Conservation (phyloP, 805 yeast genomes). For the Spathaspora arborariae region DNA sequence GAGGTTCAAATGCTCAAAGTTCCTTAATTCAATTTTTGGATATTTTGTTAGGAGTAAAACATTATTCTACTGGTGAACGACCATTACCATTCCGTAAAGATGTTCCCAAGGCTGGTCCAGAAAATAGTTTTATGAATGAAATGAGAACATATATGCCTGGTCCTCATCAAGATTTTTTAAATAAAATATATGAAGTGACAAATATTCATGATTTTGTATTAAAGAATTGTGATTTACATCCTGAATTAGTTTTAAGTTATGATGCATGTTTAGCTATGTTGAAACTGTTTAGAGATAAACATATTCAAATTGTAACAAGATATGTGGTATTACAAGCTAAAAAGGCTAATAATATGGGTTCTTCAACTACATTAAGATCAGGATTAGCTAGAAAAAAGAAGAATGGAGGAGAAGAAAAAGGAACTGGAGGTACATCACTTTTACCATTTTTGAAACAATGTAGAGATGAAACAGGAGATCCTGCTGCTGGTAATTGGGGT, state of each 20-base stretch:
- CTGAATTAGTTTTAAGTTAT: conserved; percentile 66
- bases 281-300: conserved; percentile 85
- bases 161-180: conserved; percentile 71
- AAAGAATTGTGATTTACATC: conserved; percentile 29
- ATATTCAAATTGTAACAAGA: conserved; percentile 87
- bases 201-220: conserved; percentile 64
- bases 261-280: conserved; percentile 90
- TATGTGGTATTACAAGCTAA: conserved; percentile 80
- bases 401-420: conserved; percentile 56
- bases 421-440: conserved; percentile 93
- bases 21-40: conserved; percentile 87
- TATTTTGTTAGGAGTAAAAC: conserved; percentile 69
- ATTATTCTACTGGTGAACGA: conserved; percentile 70
- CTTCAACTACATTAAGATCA: conserved; percentile 57
- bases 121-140: conserved; percentile 62
- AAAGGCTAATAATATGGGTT: conserved; percentile 48
- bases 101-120: conserved; percentile 11
- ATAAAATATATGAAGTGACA: conserved; percentile 53
- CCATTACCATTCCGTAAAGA: conserved; percentile 17
- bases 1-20: conserved; percentile 94
- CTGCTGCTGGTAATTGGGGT: conserved; percentile 94
- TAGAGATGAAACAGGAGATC: conserved; percentile 91
- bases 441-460: conserved; percentile 92
- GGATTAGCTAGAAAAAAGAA: conserved; percentile 56
- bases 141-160: conserved; percentile 93